Evolutionary conservation across 1,284 basidiomycete genomes (phyloP), one percentile per base, ranked within the genome.

Genomic region (Trametes hirsuta): DNA sequence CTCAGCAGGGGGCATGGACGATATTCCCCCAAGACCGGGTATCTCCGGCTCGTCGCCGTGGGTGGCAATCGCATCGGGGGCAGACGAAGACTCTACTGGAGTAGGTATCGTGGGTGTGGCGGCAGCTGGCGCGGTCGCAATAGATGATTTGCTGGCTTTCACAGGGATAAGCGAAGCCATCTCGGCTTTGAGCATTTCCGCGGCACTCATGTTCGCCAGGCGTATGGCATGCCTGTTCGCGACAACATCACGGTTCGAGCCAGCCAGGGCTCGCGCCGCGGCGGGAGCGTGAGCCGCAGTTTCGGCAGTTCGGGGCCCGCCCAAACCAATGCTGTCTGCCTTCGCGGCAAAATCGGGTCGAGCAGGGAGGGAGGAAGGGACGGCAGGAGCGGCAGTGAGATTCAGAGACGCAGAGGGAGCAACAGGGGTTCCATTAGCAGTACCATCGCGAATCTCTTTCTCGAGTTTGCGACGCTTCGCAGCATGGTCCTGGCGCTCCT

Each of bases 171-270:
- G 76, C 40, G 88, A 88, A 61, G 87, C 85, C 65, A 99, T 77
- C 76, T 98, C 93, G 53, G 95, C 95, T 76, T 94, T 96, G 67
- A 99, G 81, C 72, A 90, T 86, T 72, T 98, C 93, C 58, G 95
- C 96, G 46, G 97, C 97, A 76, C 88, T 94, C 84, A 98, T 87
- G 72, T 99, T 98, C 14, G 96, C 97, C 85, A 97, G 90, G 59
- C 96, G 87, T 66, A 97, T 94, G 22, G 92, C 92, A 66, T 85
- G 84, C 58, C 94, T 86, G 73, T 97, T 97, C 55, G 89, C 88
- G 45, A 95, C 93, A 58, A 96, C 85, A 73, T 95, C 93, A 66
- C 84, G 84, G 75, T 96, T 94, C 34, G 90, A 91, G 24, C 90
- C 90, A 47, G 84, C 90, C 47, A 87, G 79, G 37, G 90, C 89